Evolutionary conservation across 768 basidiomycete species (phyloP).

Genomic region (Suillus placidus): DNA sequence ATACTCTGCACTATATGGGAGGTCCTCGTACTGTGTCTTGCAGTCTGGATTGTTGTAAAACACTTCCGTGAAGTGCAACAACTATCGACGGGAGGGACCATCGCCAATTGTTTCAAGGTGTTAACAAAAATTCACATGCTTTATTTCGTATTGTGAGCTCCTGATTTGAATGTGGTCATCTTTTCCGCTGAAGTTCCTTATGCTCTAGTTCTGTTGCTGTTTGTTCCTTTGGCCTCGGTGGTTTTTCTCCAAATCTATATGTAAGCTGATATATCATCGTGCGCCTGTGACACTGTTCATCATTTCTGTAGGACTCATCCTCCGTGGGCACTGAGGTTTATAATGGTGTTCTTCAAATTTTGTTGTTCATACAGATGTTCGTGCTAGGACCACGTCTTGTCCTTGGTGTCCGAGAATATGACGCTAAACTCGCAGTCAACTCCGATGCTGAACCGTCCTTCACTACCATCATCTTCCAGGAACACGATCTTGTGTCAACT

Average conservation of each 20-base stretch:
- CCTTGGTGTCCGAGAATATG: not conserved
- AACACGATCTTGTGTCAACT: not conserved
- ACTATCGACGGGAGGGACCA: not conserved
- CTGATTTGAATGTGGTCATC: not conserved
- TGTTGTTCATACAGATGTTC: not conserved
- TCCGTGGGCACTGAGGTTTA: not conserved
- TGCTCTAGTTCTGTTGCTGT: not conserved
- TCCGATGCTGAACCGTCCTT: not conserved
- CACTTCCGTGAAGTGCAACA: not conserved
- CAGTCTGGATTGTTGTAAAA: conserved; percentile 1
- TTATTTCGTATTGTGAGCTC: conserved; percentile 1
- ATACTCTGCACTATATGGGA: not conserved
- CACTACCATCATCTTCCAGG: conserved; percentile 3
- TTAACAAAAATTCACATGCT: not conserved
- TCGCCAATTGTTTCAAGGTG: not conserved
- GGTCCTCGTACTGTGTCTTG: not conserved
- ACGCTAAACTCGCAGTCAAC: not conserved
- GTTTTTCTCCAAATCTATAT: not conserved
- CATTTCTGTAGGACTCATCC: not conserved
- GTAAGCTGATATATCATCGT: not conserved
- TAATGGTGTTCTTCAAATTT: not conserved
- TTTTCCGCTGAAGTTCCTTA: not conserved
- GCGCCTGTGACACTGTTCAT: not conserved
- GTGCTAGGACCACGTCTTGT: not conserved
- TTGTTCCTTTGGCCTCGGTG: not conserved